Evolutionary conservation across 1,284 basidiomycete species (phyloP).

Genomic region (Kwoniella shivajii): DNA sequence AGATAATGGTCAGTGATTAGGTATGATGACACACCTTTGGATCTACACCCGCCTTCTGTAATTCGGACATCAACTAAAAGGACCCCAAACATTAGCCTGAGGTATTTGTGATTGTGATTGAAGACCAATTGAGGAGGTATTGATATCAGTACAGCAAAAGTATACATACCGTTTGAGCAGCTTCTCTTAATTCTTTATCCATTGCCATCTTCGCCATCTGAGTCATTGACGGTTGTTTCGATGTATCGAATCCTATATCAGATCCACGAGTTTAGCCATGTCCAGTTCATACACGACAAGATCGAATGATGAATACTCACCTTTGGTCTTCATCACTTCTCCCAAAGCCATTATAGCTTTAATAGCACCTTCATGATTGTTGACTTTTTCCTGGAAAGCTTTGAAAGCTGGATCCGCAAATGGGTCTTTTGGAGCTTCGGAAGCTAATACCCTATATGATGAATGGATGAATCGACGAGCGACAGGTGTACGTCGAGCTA

Average conservation of each 20-base stretch:
- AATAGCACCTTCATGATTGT: constrained; percentile 37
- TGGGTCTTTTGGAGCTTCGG: constrained; percentile 32
- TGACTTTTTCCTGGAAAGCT: constrained; percentile 40
- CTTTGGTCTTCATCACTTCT: constrained; percentile 43
- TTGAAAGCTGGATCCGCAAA: constrained; percentile 38
- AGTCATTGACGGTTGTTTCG: constrained; percentile 35
- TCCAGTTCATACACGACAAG: neutral
- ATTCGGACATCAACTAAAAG: constrained; percentile 38
- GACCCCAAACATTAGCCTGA: neutral
- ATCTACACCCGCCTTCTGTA: constrained; percentile 44
- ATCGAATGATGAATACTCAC: constrained; percentile 25
- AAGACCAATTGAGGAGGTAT: too few species aligned
- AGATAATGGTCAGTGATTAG: neutral
- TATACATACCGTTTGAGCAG: constrained; percentile 37
- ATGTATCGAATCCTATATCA: constrained; percentile 40
- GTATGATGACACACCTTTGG: constrained; percentile 26
- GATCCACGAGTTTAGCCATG: neutral
- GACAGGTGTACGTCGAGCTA: neutral
- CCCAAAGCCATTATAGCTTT: constrained; percentile 38
- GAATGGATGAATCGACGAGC: constrained; percentile 19
- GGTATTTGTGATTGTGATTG: too few species aligned
- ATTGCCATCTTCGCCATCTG: constrained; percentile 46
- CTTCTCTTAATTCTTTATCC: constrained; percentile 43
- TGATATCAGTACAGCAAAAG: neutral
- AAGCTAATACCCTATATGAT: constrained; percentile 22